These are phyloP conservation scores for Globisporangium carolinianum DNA, from an alignment of 352 stramenopile species.

Conservation along the genomic window DNA sequence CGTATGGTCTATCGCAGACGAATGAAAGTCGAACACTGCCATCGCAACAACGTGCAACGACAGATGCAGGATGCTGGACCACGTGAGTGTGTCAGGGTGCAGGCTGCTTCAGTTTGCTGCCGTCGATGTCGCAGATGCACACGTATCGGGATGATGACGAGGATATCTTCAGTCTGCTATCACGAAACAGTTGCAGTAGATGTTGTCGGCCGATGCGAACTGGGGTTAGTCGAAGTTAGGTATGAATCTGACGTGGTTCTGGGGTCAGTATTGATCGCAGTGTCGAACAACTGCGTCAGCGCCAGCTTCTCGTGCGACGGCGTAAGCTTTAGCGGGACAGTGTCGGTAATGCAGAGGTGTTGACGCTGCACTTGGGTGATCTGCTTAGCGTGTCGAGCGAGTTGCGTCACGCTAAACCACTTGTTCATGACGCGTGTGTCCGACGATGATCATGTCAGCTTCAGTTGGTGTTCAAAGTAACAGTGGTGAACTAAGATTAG, in stretches of 20 bases:
- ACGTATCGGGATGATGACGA: conserved; percentile 10
- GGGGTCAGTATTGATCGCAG: conserved; percentile 4
- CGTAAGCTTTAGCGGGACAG: not conserved
- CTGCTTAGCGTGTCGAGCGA: conserved; percentile 13
- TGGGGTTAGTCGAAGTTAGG: not conserved
- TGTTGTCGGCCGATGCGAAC: not conserved
- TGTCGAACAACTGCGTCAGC: conserved; percentile 14
- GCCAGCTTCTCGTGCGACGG: not conserved
- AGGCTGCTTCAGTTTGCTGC: not conserved
- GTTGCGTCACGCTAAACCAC: too few species aligned
- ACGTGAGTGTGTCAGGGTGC: not conserved
- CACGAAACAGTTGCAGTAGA: conserved; percentile 19
- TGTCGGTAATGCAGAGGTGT: not conserved
- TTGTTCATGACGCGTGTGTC: too few species aligned
- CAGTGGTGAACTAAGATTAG: not conserved
- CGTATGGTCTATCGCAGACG: too few species aligned
- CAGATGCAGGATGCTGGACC: not conserved
- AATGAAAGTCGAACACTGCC: too few species aligned
- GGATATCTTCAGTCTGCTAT: conserved; percentile 19
- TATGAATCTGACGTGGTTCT: conserved; percentile 1
- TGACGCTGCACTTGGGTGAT: conserved; percentile 10
- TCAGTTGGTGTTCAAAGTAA: too few species aligned
- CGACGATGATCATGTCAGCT: too few species aligned
- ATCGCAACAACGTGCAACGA: not conserved
- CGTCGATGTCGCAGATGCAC: conserved; percentile 9